Base-by-base conservation (phyloP, 805 yeast genomes). In the Saccharomycopsis lassenensis region DNA sequence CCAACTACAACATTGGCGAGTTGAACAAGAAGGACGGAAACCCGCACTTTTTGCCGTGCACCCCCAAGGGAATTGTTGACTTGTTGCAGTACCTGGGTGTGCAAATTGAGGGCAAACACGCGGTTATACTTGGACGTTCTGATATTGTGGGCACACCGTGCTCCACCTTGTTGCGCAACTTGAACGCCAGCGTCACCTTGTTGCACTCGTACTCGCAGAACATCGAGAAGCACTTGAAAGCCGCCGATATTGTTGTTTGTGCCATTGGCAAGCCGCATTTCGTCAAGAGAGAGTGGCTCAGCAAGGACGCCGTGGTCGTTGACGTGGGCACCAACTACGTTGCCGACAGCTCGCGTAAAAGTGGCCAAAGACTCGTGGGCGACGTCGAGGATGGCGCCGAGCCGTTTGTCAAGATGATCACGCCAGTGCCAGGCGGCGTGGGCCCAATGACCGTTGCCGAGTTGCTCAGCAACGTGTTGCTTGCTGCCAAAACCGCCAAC, bases 361-460 rank as follows among this genome's bases (percentile, higher is more conserved):
- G 77, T 3, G 91, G 91, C 31, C 64, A 67, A 47, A 70, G 72
- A 54, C 65, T 80, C 57, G 86, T 78, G 36, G 93, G 93, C 41
- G 93, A 82, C 52, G 84, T 75, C 39, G 84, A 79, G 39, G 74
- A 66, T 32, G 58, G 67, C 24, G 74, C 77, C 38, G 39, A 45
- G 7, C 47, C 54, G 26, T 40, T 50, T 24, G 55, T 59, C 26
- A 77, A 86, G 4, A 64, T 77, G 5, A 65, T 67, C 48, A 82
- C 93, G n/a, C 93, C 93, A 7, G 93, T 82, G 40, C 93, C 93
- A 35, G 93, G 93, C 55, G 93, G 93, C 47, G 93, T 82, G 46
- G 93, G 93, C 35, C 93, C 93, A 52, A 82, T 82, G 93, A 82
- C 93, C 10, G 89, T 82, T 31, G 91, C 91, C 19, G 77, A 77